Percentiles rank a stretch among this genome's conserved stretches.
Evolutionary conservation across 768 basidiomycete species (phyloP).

Genomic region (Cubamyces lactineus): DNA sequence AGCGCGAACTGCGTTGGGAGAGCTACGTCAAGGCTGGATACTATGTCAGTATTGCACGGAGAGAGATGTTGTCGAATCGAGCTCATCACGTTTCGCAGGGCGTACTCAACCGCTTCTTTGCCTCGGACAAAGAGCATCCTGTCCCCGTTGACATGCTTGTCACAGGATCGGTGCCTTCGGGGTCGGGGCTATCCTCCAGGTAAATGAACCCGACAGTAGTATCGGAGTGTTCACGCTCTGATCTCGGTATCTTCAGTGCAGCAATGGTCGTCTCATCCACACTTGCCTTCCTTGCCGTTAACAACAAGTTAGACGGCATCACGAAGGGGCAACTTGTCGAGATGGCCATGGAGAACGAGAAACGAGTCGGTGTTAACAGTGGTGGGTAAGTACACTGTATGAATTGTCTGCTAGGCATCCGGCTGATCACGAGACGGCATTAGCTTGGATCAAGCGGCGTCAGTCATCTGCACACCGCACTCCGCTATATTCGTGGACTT

Average conservation of each 20-base stretch:
- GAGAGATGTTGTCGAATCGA: no score
- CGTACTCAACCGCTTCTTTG: slow-evolving; percentile 66
- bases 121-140: slow-evolving; percentile 39
- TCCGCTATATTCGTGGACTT: slow-evolving; percentile 83
- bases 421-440: slow-evolving; percentile 13
- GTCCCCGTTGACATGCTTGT: slow-evolving; percentile 74
- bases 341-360: slow-evolving; percentile 85
- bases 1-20: slow-evolving; percentile 74
- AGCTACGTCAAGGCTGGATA: slow-evolving; percentile 89
- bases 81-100: slow-evolving; percentile 45
- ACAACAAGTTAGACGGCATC: slow-evolving; percentile 58
- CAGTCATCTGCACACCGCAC: slow-evolving; percentile 71
- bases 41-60: slow-evolving; percentile 52
- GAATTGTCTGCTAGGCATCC: background rate
- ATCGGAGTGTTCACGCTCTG: no score
- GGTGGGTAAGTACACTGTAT: slow-evolving; percentile 59
- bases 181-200: slow-evolving; percentile 78
- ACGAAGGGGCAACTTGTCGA: slow-evolving; percentile 75
- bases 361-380: slow-evolving; percentile 80
- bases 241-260: slow-evolving; percentile 49
- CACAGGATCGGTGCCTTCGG: slow-evolving; percentile 83
- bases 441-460: slow-evolving; percentile 92
- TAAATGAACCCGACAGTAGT: background rate
- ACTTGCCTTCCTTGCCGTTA: slow-evolving; percentile 76
- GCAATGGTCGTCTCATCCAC: slow-evolving; percentile 92